Base-by-base conservation (phyloP, 306 rosid species). In the Sicyos baderoa region DNA sequence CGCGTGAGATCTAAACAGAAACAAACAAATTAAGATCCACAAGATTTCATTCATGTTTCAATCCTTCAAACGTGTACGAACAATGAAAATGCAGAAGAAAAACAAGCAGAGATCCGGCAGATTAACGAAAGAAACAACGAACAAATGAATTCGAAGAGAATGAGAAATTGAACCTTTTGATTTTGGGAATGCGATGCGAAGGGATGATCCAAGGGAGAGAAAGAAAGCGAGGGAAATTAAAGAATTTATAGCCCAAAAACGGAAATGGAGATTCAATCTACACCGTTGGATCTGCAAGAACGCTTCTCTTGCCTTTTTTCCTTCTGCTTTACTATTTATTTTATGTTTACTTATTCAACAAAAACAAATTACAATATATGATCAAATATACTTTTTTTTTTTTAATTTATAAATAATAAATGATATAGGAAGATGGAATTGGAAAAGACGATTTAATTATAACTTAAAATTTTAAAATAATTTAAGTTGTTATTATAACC, bases 231-330 rank as follows among this genome's bases (percentile, higher is more conserved):
- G 45, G 64, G 37, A 32, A 74, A 57, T 25, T 13, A 56, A 67
- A 67, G 72, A 18, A 22, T 67, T 23, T 67, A 67, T 48, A 67
- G 72, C 4, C 2, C 4, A 29, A 29, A 29, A 29, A 29, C 17
- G 79, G 27, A 65, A 35, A 16, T 29, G 22, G 53, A 63, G 78
- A 73, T 68, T 59, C 51, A 25, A 72, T 76, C 54, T 78, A 65
- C 19, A 60, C 88, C 97, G 93, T 88, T 76, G 68, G 92, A 83
- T 45, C 61, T 50, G 27, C 12, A 9, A 44, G 84, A 76, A 35
- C 82, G 75, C 64, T 77, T 77, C 82, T 72, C 18, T 21, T 47
- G 79, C 68, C 75, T 14, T 70, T 75, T 76, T 73, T 65, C 27
- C 61, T 72, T 37, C 21, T 75, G 40, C 14, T 17, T 71, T 52